Conservation (phyloP, 2,329 filamentous ascomycete genomes). For the Colletotrichum kahawae region DNA sequence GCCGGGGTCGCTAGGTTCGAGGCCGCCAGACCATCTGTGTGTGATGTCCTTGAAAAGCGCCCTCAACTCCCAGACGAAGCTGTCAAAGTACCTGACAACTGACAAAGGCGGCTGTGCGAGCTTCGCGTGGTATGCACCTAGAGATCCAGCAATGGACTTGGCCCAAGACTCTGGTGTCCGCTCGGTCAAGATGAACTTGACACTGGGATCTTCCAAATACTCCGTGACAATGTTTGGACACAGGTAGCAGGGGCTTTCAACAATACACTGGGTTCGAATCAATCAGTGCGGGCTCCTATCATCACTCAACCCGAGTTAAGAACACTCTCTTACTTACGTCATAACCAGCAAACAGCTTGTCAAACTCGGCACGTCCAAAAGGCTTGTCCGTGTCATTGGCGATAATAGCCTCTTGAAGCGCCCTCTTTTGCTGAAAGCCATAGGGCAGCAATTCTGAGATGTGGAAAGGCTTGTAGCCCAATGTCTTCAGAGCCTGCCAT, state of each 20-base stretch:
- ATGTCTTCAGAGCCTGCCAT: slow-evolving; percentile 36
- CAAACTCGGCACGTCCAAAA: slow-evolving; percentile 40
- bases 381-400: slow-evolving; percentile 28
- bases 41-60: slow-evolving; percentile 13
- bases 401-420: slow-evolving; percentile 34
- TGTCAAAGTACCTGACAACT: slow-evolving; percentile 6
- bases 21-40: slow-evolving; percentile 7
- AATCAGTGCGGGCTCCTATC: background rate
- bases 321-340: slow-evolving; percentile 25
- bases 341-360: slow-evolving; percentile 44
- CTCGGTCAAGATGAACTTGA: slow-evolving; percentile 40
- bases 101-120: slow-evolving; percentile 17
- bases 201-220: slow-evolving; percentile 32
- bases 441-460: slow-evolving; percentile 34
- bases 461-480: slow-evolving; percentile 43
- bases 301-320: background rate
- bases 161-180: slow-evolving; percentile 39
- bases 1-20: background rate
- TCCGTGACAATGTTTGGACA: slow-evolving; percentile 30
- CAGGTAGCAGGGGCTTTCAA: slow-evolving; percentile 30
- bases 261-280: background rate
- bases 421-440: slow-evolving; percentile 28
- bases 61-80: slow-evolving; percentile 13
- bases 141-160: slow-evolving; percentile 32
- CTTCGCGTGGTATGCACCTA: slow-evolving; percentile 12